These are phyloP conservation scores for Cytospora schulzeri DNA, from an alignment of 2,329 filamentous ascomycete genomes.

Conservation along the genomic window DNA sequence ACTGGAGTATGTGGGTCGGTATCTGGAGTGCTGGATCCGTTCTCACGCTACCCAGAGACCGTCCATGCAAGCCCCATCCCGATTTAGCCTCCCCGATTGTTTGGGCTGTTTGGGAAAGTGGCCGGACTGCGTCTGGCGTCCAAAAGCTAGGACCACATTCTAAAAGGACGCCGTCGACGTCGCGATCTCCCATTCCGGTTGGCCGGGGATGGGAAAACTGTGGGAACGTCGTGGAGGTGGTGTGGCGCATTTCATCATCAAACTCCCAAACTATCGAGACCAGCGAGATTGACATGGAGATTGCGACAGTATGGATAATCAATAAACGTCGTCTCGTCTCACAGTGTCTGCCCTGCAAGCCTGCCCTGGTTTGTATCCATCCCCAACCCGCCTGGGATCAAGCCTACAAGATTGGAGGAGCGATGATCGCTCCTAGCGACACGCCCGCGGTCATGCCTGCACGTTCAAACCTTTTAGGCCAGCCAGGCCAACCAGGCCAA, in stretches of 20 bases:
- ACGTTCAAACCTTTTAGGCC: background rate
- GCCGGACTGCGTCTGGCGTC: background rate
- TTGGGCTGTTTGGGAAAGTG: background rate
- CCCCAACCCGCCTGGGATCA: background rate
- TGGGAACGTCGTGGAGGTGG: background rate
- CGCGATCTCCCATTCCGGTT: background rate
- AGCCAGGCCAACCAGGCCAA: too few relatives aligned
- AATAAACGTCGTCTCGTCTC: background rate
- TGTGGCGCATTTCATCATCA: slow-evolving; percentile 1
- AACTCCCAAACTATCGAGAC: background rate
- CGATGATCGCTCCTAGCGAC: background rate
- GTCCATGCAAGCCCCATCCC: background rate
- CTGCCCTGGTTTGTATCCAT: background rate
- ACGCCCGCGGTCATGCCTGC: background rate
- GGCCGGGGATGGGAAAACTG: background rate
- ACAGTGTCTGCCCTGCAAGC: background rate
- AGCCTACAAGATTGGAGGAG: background rate
- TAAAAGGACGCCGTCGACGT: background rate
- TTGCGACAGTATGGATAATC: background rate
- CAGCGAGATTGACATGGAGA: background rate
- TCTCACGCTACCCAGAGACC: slow-evolving; percentile 1
- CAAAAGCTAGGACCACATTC: background rate
- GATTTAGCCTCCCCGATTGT: background rate
- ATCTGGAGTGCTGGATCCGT: background rate
- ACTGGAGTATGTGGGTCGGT: background rate